Evolutionary conservation across 139 green algal genomes (phyloP).

Genomic region (Coccomyxa sp.): DNA sequence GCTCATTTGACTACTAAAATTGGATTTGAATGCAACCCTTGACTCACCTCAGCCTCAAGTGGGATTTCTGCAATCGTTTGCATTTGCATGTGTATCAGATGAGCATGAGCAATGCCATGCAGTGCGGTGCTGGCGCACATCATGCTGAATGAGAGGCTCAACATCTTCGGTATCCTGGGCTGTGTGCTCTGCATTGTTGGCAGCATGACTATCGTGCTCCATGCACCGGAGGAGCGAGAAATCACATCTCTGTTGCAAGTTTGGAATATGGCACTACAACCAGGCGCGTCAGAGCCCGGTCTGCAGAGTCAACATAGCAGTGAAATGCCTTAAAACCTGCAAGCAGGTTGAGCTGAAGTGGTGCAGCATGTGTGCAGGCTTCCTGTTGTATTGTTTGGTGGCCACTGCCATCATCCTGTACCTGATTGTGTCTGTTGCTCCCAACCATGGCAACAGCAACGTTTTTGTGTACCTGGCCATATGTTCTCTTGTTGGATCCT

Average conservation of each 20-base stretch:
- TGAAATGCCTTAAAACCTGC: too few species aligned
- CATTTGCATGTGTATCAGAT: too few species aligned
- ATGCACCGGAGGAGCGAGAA: slow-evolving; percentile 80
- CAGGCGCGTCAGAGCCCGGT: slow-evolving; percentile 38
- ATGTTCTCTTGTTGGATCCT: slow-evolving; percentile 87
- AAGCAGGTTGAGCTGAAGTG: background rate
- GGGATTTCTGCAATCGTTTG: too few species aligned
- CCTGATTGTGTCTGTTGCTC: slow-evolving; percentile 58
- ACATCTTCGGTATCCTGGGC: slow-evolving; percentile 89
- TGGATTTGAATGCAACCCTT: too few species aligned
- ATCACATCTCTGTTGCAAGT: slow-evolving; percentile 78
- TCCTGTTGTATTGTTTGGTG: slow-evolving; percentile 73
- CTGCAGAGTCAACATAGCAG: background rate
- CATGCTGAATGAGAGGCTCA: slow-evolving; percentile 87
- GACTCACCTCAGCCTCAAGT: too few species aligned
- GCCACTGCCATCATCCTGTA: slow-evolving; percentile 52
- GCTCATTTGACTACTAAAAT: too few species aligned
- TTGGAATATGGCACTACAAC: slow-evolving; percentile 78
- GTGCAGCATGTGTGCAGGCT: slow-evolving; percentile 47
- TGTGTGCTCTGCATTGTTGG: slow-evolving; percentile 91
- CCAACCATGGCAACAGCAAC: slow-evolving; percentile 61
- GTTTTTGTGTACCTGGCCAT: slow-evolving; percentile 95
- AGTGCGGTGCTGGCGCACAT: slow-evolving; percentile 90
- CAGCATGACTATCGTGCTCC: slow-evolving; percentile 83
- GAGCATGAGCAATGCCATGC: background rate